Evolutionary conservation across 352 stramenopile genomes (phyloP).

Genomic region (Phytophthora cactorum): DNA sequence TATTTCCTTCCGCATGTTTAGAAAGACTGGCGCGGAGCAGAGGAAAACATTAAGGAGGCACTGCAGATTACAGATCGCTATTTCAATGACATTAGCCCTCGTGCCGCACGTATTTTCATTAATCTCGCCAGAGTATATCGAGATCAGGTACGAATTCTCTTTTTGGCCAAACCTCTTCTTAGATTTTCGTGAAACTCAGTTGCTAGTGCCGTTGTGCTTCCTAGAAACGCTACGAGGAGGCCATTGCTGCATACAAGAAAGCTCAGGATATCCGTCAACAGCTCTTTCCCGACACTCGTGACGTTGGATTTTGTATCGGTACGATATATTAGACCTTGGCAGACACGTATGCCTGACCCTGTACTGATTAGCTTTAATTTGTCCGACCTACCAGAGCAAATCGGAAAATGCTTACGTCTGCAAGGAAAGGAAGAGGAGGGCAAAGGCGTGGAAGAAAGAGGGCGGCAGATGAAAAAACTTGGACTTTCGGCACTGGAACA

Average conservation of each 20-base stretch:
- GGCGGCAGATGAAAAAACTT: conserved; percentile 67
- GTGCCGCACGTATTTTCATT: conserved; percentile 74
- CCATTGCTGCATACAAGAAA: conserved; percentile 70
- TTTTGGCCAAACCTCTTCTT: background rate
- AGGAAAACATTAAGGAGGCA: conserved; percentile 79
- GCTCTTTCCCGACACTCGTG: conserved; percentile 73
- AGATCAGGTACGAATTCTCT: conserved; percentile 52
- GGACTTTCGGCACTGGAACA: conserved; percentile 50
- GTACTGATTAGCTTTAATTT: background rate
- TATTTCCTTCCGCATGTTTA: conserved; percentile 23
- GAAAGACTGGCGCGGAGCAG: conserved; percentile 69
- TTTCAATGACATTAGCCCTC: conserved; percentile 78
- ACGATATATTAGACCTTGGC: conserved; percentile 17
- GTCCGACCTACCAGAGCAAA: conserved; percentile 62
- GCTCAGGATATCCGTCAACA: conserved; percentile 76
- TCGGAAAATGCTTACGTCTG: conserved; percentile 71
- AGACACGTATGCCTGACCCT: background rate
- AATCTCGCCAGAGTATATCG: conserved; percentile 82
- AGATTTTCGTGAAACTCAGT: background rate
- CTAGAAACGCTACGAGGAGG: conserved; percentile 76
- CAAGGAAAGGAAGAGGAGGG: conserved; percentile 74
- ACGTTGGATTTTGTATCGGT: conserved; percentile 84
- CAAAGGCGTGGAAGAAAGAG: conserved; percentile 53
- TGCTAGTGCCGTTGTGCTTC: background rate
- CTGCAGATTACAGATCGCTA: conserved; percentile 80